Evolutionary conservation across 805 yeast species (phyloP).

Genomic region (Saccharomycopsis sp.): DNA sequence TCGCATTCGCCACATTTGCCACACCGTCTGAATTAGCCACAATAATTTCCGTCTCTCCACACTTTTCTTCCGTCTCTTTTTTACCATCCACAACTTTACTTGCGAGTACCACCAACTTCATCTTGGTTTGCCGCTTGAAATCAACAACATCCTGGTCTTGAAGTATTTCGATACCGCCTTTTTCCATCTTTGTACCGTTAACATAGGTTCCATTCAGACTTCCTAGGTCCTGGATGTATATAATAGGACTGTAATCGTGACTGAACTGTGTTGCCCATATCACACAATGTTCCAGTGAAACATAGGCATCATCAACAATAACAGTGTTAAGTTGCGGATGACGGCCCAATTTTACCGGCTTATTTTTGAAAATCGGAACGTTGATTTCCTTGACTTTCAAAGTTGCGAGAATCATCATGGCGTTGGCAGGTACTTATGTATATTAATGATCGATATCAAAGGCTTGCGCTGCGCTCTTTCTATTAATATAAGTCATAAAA

Average conservation of each 20-base stretch:
- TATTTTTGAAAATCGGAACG: conserved; percentile 27
- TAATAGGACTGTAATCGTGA: conserved; percentile 37
- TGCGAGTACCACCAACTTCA: not conserved
- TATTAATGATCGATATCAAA: too few species aligned
- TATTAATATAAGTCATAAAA: too few species aligned
- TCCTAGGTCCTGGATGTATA: conserved; percentile 40
- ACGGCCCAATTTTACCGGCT: conserved; percentile 40
- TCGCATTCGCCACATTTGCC: not conserved
- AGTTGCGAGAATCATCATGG: not conserved
- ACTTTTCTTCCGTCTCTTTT: too few species aligned
- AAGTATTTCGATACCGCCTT: conserved; percentile 31
- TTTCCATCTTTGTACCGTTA: conserved; percentile 32
- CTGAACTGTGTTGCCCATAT: conserved; percentile 48
- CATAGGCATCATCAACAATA: conserved; percentile 31
- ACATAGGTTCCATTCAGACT: conserved; percentile 48
- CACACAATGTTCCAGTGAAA: conserved; percentile 43
- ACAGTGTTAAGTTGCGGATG: conserved; percentile 26
- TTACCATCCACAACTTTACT: too few species aligned
- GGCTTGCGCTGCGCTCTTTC: too few species aligned
- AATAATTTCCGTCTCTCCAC: too few species aligned
- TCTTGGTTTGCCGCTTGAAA: conserved; percentile 25
- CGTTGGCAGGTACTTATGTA: too few species aligned
- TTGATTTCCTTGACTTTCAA: not conserved
- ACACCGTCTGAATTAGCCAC: too few species aligned
- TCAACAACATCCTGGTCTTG: conserved; percentile 35